Conservation (phyloP, 306 rosid species). For the Acacia melanoxylon region DNA sequence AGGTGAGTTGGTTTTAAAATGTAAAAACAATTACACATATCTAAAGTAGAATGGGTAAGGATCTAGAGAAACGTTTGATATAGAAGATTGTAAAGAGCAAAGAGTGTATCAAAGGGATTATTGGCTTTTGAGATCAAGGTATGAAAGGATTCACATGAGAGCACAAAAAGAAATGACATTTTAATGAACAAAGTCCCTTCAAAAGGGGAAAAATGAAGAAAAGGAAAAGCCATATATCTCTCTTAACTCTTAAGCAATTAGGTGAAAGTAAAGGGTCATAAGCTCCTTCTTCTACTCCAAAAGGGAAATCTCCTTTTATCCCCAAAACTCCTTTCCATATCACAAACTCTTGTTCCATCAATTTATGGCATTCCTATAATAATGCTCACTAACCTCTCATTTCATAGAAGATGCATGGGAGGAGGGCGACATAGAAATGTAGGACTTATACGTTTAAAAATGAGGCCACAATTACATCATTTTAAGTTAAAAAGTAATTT, state of each 20-base stretch:
- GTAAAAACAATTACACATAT: too few species aligned
- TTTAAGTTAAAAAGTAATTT: too few species aligned
- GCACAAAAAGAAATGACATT: conserved; percentile 39
- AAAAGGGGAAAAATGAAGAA: conserved; percentile 9
- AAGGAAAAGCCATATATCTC: conserved; percentile 36
- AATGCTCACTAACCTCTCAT: neutral
- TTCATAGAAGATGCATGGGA: too few species aligned
- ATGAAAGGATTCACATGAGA: conserved; percentile 35
- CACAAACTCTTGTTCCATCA: conserved; percentile 19
- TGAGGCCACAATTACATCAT: too few species aligned
- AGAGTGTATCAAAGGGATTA: neutral
- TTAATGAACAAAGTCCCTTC: conserved; percentile 24
- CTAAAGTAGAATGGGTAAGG: too few species aligned
- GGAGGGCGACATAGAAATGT: too few species aligned
- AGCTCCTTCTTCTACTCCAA: conserved; percentile 34
- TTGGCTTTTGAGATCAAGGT: neutral
- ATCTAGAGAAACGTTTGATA: neutral
- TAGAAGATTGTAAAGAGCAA: neutral
- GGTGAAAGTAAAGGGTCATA: conserved; percentile 34
- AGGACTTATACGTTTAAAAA: too few species aligned
- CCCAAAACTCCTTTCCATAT: conserved; percentile 26
- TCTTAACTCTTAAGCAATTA: conserved; percentile 29
- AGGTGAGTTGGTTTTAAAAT: too few species aligned
- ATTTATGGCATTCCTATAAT: neutral
- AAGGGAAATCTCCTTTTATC: conserved; percentile 48